Conservation (phyloP, 441 rosid genomes). For the Erodium trifolium region DNA sequence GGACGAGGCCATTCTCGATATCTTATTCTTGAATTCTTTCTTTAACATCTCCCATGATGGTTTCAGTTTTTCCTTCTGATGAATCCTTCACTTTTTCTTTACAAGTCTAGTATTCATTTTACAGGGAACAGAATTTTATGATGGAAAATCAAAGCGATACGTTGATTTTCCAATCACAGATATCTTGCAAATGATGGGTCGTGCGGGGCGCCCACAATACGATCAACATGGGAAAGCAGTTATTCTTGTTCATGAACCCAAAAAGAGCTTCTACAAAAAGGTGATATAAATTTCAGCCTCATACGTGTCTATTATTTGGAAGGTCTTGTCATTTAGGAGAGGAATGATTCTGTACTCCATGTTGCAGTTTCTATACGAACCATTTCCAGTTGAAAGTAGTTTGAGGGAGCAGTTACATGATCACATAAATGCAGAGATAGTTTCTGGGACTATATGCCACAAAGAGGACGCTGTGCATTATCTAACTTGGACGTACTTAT, state of each 20-base stretch:
- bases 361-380: conserved; percentile 89
- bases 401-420: conserved; percentile 80
- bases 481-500: conserved; percentile 96
- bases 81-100: conserved; percentile 9
- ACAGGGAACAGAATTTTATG: conserved; percentile 97
- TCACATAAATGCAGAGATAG: conserved; percentile 92
- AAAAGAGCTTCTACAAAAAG: conserved; percentile 98
- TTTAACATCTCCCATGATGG: background rate
- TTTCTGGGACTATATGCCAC: conserved; percentile 80
- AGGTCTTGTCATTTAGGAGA: conserved; percentile 13
- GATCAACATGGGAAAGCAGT: conserved; percentile 99
- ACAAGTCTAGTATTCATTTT: conserved; percentile 14
- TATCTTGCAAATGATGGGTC: conserved; percentile 99
- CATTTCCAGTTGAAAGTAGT: conserved; percentile 99
- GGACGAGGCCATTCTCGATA: background rate
- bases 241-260: conserved; percentile 98
- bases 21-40: background rate
- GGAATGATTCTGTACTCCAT: conserved; percentile 17
- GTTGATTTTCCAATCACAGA: conserved; percentile 98
- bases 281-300: conserved; percentile 26
- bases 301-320: conserved; percentile 14
- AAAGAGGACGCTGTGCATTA: conserved; percentile 96
- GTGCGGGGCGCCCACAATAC: conserved; percentile 98
- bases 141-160: conserved; percentile 94
- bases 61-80: background rate